Percentiles rank a stretch among this genome's conserved stretches.
Conservation (phyloP, 2,329 filamentous ascomycete species). For the Proliferodiscus dingleyae region DNA sequence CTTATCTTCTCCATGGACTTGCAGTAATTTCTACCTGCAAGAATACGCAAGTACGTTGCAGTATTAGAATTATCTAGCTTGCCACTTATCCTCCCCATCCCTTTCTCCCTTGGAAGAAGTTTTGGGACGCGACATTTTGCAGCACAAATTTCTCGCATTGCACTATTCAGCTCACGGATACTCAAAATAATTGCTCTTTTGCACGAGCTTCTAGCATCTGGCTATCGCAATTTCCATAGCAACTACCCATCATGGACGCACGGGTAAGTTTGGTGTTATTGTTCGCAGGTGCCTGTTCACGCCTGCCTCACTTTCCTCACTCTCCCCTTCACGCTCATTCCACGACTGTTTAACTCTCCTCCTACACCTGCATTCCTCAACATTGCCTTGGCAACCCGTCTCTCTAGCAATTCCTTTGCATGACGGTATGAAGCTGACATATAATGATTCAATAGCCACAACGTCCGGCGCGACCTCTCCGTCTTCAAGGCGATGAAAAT, state of each 20-base stretch:
- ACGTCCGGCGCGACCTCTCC: slow-evolving; percentile 54
- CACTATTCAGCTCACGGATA: slow-evolving; percentile 11
- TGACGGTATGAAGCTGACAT: slow-evolving; percentile 19
- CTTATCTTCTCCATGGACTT: slow-evolving; percentile 11
- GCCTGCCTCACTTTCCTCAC: neutral
- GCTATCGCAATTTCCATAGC: slow-evolving; percentile 21
- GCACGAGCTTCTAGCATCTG: slow-evolving; percentile 16
- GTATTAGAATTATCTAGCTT: slow-evolving; percentile 4
- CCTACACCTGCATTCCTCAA: slow-evolving; percentile 20
- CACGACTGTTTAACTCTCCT: neutral
- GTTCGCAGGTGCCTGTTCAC: slow-evolving; percentile 2
- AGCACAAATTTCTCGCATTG: slow-evolving; percentile 4
- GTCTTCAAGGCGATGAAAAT: slow-evolving; percentile 68
- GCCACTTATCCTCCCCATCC: slow-evolving; percentile 6
- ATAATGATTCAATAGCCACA: slow-evolving; percentile 55
- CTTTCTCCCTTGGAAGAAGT: slow-evolving; percentile 14
- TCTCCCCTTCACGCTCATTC: too few species aligned
- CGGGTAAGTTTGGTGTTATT: slow-evolving; percentile 34
- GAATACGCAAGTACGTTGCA: slow-evolving; percentile 11
- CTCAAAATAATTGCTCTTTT: slow-evolving; percentile 9
- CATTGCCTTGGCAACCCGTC: slow-evolving; percentile 19
- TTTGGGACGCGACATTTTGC: slow-evolving; percentile 26
- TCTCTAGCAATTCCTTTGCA: slow-evolving; percentile 10
- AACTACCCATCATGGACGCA: slow-evolving; percentile 36
- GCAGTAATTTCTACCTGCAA: slow-evolving; percentile 10